phyloP scores from a whole-genome alignment of 1,284 basidiomycete species.

The Takashimella tepidaria region DNA sequence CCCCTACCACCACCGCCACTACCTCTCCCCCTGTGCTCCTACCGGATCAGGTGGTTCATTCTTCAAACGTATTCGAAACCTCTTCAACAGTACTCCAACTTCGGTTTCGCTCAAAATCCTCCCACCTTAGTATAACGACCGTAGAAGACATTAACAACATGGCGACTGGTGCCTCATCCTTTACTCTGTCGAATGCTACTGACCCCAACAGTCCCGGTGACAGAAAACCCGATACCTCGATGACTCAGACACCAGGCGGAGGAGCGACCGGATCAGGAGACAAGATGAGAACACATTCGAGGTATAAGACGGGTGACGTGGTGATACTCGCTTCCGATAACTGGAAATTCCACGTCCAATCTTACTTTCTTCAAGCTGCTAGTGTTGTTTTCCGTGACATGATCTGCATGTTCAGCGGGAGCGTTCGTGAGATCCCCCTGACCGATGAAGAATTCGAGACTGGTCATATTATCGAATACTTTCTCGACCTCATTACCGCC shows the following conservation, averaged over 20 bases:
- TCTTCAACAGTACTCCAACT: no score
- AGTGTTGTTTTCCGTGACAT: conserved; percentile 6
- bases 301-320: neutral
- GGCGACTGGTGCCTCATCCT: no score
- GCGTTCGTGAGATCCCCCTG: conserved; percentile 4
- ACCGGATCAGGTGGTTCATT: no score
- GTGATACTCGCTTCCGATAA: neutral
- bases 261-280: neutral
- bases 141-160: no score
- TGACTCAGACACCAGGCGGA: no score
- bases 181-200: no score
- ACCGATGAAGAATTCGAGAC: conserved; percentile 9
- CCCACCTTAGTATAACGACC: no score
- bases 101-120: no score
- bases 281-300: neutral
- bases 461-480: conserved; percentile 7
- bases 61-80: no score
- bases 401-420: neutral
- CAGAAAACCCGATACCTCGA: neutral
- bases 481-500: conserved; percentile 9
- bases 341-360: conserved; percentile 1
- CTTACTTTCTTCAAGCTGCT: conserved; percentile 7
- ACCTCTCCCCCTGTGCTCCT: no score
- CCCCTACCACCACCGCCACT: no score
- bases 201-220: no score